Base-by-base conservation (phyloP, 2,329 filamentous ascomycete species). In the Diplodia corticola region DNA sequence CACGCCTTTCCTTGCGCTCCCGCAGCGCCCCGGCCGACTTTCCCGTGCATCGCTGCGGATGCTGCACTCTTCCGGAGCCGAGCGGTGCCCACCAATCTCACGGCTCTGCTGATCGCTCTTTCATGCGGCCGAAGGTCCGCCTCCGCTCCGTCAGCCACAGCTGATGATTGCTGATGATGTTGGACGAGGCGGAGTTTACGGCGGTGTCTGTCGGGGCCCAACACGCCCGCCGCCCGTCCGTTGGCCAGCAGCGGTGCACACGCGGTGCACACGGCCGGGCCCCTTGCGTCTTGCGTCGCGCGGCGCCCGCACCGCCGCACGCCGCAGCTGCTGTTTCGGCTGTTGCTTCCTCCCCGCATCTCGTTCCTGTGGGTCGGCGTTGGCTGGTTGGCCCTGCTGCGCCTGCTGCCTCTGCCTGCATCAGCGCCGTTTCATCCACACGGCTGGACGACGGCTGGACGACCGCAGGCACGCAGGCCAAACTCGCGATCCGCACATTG, bases 11-110 rank as follows among this genome's bases (percentile, higher is more conserved):
- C 54, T 37, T 59, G 54, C 55, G 26, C 55, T 60, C 55, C 55
- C 55, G 55, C 55, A 60, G 55, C 40, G 55, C 55, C 55, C 55
- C 55, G 55, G 55, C 55, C 55, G 55, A 60, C 24, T 60, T 60
- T 60, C 35, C 55, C 55, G 54, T 46, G 54, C 54, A 37, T 26
- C 54, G 35, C 28, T 48, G 57, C 57, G 57, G 57, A 61, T 61
- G 57, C 57, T 61, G 57, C 44, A 20, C 44, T n/a, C 57, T 61
- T 61, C 57, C 57, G 57, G 57, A 61, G 44, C 57, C 57, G 57
- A 61, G 57, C 57, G 26, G 40, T 17, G 54, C 44, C 48, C 57
- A 61, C 57, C 57, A 61, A 61, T 61, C 57, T 61, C 44, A 6
- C 20, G 4, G 57, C 44, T 26, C 57, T 49, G 57, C 44, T 61